phyloP scores from a whole-genome alignment of 495 filamentous ascomycete species.

The Penicillium atrosanguineum region DNA sequence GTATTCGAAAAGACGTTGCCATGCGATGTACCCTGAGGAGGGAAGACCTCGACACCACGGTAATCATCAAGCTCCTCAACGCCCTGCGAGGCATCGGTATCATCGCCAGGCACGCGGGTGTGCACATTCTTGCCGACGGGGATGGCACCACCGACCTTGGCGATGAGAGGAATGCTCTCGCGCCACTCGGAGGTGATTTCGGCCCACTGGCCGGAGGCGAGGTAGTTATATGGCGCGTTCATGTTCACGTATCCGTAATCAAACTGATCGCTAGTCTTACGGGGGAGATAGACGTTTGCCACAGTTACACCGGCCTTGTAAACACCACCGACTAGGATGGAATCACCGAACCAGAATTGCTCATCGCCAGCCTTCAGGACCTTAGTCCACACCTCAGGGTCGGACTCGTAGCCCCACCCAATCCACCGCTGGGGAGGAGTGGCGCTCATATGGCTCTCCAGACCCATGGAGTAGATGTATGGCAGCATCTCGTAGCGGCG shows the following conservation, averaged over 20 bases:
- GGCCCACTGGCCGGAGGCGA: conserved; percentile 59
- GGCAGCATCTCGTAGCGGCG: conserved; percentile 67
- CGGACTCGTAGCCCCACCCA: conserved; percentile 65
- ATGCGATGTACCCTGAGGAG: conserved; percentile 40
- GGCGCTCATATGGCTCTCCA: conserved; percentile 57
- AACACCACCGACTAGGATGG: conserved; percentile 63
- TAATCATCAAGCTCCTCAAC: conserved; percentile 59
- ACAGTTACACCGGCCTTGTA: conserved; percentile 54
- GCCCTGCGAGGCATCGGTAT: conserved; percentile 48
- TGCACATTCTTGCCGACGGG: conserved; percentile 57
- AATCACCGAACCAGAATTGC: conserved; percentile 70
- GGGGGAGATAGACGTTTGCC: conserved; percentile 60
- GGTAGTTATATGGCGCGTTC: conserved; percentile 57
- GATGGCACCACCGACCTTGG: conserved; percentile 56
- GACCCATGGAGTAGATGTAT: conserved; percentile 62
- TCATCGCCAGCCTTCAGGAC: conserved; percentile 55
- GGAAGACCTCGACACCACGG: conserved; percentile 63
- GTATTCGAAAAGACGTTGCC: conserved; percentile 40
- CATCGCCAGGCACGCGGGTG: conserved; percentile 53
- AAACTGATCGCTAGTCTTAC: conserved; percentile 32
- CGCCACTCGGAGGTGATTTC: conserved; percentile 58
- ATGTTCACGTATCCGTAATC: conserved; percentile 61
- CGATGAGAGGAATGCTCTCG: conserved; percentile 60
- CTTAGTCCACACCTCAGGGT: conserved; percentile 60
- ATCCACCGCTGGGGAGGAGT: conserved; percentile 64